A percentile compares a stretch with the other conserved stretches of the same genome.
phyloP scores from a whole-genome alignment of 192 early-diverging fungal genomes.

The Backusella tarrabulga region DNA sequence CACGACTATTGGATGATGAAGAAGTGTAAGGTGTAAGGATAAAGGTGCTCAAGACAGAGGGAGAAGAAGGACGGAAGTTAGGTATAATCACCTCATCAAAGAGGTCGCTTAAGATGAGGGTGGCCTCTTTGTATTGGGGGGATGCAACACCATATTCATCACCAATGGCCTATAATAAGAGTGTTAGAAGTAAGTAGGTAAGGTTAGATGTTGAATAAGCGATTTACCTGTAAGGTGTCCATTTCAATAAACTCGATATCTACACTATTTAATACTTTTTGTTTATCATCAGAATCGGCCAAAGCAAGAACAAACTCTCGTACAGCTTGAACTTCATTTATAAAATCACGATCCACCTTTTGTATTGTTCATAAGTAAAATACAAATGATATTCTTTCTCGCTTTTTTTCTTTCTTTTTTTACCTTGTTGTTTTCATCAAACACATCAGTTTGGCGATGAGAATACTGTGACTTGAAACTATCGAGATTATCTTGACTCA shows the following conservation, averaged over 20 bases:
- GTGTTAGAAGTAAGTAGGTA: neutral
- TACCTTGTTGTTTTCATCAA: conserved; percentile 24
- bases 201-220: neutral
- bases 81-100: conserved; percentile 19
- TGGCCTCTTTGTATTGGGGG: conserved; percentile 12
- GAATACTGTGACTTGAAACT: conserved; percentile 13
- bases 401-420: no score
- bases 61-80: conserved; percentile 8
- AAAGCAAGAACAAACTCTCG: neutral
- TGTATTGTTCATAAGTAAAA: neutral
- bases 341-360: conserved; percentile 11
- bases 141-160: conserved; percentile 17
- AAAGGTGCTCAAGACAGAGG: conserved; percentile 14
- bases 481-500: neutral
- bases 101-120: conserved; percentile 8
- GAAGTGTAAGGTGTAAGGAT: conserved; percentile 11
- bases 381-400: no score
- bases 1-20: conserved; percentile 7
- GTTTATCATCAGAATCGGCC: neutral
- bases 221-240: conserved; percentile 19
- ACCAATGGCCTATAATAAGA: neutral
- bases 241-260: conserved; percentile 20
- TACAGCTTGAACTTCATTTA: neutral
- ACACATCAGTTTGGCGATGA: conserved; percentile 2
- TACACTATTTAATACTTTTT: conserved; percentile 2